Conservation (phyloP, 345 rosid genomes). For the Citrus sp. region DNA sequence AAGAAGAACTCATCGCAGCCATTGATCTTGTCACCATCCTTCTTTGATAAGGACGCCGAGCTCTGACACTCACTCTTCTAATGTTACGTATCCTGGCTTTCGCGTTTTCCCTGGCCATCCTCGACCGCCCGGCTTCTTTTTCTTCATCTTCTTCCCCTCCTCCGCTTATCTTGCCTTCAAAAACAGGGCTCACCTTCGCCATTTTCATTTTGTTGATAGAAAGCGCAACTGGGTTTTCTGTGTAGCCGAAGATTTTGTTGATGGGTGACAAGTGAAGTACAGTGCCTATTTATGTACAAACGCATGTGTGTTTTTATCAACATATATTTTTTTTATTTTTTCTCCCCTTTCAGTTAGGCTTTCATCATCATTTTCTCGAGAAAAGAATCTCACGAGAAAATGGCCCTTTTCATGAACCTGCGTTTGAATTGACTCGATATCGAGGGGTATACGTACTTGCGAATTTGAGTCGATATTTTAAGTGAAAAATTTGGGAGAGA, state of each 20-base stretch:
- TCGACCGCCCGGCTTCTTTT: background rate
- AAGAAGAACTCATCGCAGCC: background rate
- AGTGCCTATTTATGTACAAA: too few relatives aligned
- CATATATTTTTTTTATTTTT: background rate
- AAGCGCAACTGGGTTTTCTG: too few relatives aligned
- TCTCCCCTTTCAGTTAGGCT: too few relatives aligned
- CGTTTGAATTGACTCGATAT: too few relatives aligned
- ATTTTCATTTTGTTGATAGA: slow-evolving; percentile 11
- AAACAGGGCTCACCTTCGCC: slow-evolving; percentile 18
- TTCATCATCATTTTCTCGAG: too few relatives aligned
- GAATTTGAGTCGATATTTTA: background rate
- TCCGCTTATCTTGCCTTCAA: slow-evolving; percentile 8
- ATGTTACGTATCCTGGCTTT: slow-evolving; percentile 6
- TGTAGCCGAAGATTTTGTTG: background rate
- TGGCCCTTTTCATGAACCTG: background rate
- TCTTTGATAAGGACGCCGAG: background rate
- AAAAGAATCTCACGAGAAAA: background rate
- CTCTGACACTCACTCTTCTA: background rate
- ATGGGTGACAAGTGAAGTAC: too few relatives aligned
- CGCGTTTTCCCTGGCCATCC: slow-evolving; percentile 12
- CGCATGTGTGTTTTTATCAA: background rate
- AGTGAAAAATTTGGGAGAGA: background rate
- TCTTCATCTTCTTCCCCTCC: background rate
- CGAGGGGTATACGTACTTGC: background rate
- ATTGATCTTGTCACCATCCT: background rate